Base-by-base conservation (phyloP, 345 rosid genomes). In the Psidium friedrichsthalianum region DNA sequence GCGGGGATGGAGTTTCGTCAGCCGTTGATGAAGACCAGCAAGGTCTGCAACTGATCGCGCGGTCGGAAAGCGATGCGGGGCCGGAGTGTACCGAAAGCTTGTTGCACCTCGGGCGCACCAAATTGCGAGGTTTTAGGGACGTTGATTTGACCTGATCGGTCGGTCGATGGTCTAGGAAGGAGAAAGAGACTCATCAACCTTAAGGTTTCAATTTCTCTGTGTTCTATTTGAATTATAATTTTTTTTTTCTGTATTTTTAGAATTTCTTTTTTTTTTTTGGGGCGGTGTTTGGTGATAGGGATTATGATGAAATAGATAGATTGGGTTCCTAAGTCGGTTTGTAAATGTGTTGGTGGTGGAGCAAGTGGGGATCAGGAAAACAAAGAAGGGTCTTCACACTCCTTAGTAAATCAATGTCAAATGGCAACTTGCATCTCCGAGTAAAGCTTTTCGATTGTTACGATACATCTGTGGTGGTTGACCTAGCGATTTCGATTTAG, bases 21-120 rank as follows among this genome's bases (percentile, higher is more conserved):
- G 85, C 94, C 92, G 82, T 53, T 89, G 87, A 85, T 91, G 89
- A 93, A 93, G 88, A 92, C 90, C 86, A 91, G 94, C 91, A 94
- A 91, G 90, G 96, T 95, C 83, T 96, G 98, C 89, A 91, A 95
- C 84, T 94, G 84, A 90, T 64, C 76, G 76, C 16, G 24, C 76
- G 44, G 76, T 64, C 58, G 32, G 32, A 76, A 27, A 69, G 51
- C 21, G 25, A 29, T 81, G 13, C 10, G 10, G 21, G 74, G 74
- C 74, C 21, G 21, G 74, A 40, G 74, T 61, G 74, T 15, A 59
- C 74, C 2, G 74, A 8, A 64, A 64, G 22, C 11, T 64, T 42
- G 12, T 1, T 29, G 42, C 44, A 64, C 44, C 44, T 15, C 11
- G 40, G 11, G 44, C 22, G 5, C 76, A 32, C 76, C 76, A 10